A percentile compares a stretch with the other conserved stretches of the same genome.
Conservation (phyloP, 2,329 filamentous ascomycete species). For the Talaromyces sp. region DNA sequence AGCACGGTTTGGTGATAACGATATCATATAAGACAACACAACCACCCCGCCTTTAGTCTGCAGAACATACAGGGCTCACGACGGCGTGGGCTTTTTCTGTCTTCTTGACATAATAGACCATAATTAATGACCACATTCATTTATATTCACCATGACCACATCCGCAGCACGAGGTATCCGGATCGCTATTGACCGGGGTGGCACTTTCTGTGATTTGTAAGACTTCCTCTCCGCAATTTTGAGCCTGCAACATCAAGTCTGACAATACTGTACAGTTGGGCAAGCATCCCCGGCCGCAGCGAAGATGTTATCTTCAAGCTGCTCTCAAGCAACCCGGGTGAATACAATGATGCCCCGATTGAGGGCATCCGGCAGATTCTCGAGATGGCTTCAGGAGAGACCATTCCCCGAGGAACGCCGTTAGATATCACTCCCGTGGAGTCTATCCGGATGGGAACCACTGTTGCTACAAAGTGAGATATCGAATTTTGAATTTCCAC, state of each 20-base stretch:
- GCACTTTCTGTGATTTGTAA: constrained; percentile 19
- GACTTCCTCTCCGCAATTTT: not conserved
- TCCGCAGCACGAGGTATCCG: constrained; percentile 6
- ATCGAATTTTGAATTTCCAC: not conserved
- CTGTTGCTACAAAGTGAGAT: constrained; percentile 69
- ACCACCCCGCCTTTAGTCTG: not conserved
- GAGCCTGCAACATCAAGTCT: not conserved
- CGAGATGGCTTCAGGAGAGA: constrained; percentile 13
- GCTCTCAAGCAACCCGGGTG: constrained; percentile 21
- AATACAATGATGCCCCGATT: constrained; percentile 54
- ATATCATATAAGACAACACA: not conserved
- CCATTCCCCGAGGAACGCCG: constrained; percentile 14
- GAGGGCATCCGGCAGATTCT: constrained; percentile 73
- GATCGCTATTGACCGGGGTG: constrained; percentile 17
- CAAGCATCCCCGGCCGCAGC: constrained; percentile 16
- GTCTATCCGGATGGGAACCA: constrained; percentile 80
- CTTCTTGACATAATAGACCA: not conserved
- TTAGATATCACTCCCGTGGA: constrained; percentile 15
- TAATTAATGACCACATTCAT: not conserved
- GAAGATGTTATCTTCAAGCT: constrained; percentile 23
- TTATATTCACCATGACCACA: constrained; percentile 3
- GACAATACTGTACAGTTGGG: constrained; percentile 10
- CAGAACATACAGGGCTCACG: not conserved
- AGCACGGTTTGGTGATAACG: not conserved
- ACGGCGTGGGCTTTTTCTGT: not conserved